These are phyloP conservation scores for Penicillium egyptiacum DNA, from an alignment of 495 filamentous ascomycete species.

Conservation along the genomic window DNA sequence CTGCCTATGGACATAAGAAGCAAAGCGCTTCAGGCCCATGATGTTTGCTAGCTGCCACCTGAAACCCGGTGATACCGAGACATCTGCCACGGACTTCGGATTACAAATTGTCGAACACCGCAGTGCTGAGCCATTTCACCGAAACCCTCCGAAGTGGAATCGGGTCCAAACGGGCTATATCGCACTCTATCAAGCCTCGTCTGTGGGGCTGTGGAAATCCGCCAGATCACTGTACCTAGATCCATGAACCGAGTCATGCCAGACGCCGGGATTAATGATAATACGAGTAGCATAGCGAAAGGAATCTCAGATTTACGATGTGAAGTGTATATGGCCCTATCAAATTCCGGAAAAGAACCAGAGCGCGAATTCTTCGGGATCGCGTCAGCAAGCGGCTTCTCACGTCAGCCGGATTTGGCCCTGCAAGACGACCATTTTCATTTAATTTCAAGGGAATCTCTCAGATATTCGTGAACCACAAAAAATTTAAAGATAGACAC, in stretches of 20 bases:
- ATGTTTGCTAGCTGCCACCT: background rate
- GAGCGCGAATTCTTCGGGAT: conserved; percentile 9
- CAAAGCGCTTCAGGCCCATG: background rate
- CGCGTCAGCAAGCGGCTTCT: conserved; percentile 4
- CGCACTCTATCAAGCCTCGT: background rate
- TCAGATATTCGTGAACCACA: background rate
- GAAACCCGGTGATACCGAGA: background rate
- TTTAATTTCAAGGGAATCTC: background rate
- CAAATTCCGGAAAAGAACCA: background rate
- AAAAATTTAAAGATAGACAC: background rate
- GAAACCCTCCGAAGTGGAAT: no score
- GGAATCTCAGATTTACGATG: background rate
- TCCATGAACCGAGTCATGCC: conserved; percentile 1
- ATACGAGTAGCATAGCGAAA: conserved; percentile 12
- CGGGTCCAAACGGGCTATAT: background rate
- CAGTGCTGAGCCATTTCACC: background rate
- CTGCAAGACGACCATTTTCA: background rate
- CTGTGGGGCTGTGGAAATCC: background rate
- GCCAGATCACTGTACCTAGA: background rate
- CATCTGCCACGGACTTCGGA: background rate
- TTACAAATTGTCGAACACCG: background rate
- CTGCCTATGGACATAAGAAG: background rate
- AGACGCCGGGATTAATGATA: conserved; percentile 4
- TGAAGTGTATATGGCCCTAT: background rate
- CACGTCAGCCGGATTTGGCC: conserved; percentile 7